Base-by-base conservation (phyloP, 345 rosid species). In the Lumnitzera racemosa region DNA sequence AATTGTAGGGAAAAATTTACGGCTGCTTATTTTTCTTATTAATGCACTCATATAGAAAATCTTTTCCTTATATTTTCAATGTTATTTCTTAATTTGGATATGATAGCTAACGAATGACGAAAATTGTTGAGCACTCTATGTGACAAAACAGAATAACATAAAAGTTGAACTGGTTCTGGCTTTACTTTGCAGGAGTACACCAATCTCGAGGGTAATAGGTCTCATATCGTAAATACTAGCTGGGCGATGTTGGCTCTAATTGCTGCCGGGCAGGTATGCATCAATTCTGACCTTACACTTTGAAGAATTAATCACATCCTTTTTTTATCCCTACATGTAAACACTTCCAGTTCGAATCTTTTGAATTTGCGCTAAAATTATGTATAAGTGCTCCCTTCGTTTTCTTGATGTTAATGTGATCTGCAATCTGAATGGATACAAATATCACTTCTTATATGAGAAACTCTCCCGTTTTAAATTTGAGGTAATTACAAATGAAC, bases 211-310 rank as follows among this genome's bases (percentile, higher is more conserved):
- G 70, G 71, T n/a, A 27, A 66, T 50, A 65, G 57, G 25, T 67
- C 78, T 29, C 82, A 78, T 58, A 59, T 72, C 4, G 82, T 75
- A 23, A 78, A 71, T 53, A 81, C 82, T 47, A 68, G 70, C 12
- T 81, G 82, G 85, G 80, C 76, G 20, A 72, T 75, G 78, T 48
- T 78, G 68, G 73, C 83, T n/a, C 86, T 78, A 41, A 73, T 78
- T 55, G 81, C 67, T 49, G 80, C 77, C 61, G 81, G 78, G 12
- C 83, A 81, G 83, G 86, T 81, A 64, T 12, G 13, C 46, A 24
- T 13, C 25, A 11, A 51, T 47, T 24, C 13, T 66, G 55, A 17
- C 0, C 0, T 11, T 53, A 3, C 31, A 24, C 20, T 20, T 20
- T 15, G 2, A 15, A 11, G 11, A 36, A 23, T 51, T 25, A 5